Percentiles rank a stretch among this genome's conserved stretches.
phyloP scores from a whole-genome alignment of 306 rosid genomes.

The Vigna radiata region DNA sequence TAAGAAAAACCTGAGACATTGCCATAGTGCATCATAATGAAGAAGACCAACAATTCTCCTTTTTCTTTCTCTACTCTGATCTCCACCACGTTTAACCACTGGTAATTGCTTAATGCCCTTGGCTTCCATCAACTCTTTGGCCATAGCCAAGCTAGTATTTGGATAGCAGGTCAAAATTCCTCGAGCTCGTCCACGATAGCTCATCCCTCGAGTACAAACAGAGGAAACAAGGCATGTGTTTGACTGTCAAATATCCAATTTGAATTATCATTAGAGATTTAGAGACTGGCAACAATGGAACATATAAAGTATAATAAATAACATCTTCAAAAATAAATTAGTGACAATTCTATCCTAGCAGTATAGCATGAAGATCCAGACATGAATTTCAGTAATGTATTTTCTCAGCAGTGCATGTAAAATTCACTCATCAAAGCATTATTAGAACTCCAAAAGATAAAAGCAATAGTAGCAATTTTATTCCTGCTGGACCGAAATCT shows the following conservation, averaged over 20 bases:
- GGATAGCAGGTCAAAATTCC: conserved; percentile 88
- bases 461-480: not conserved
- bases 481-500: conserved; percentile 2
- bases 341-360: conserved; percentile 17
- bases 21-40: conserved; percentile 72
- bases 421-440: conserved; percentile 32
- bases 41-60: conserved; percentile 81
- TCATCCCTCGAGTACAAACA: conserved; percentile 84
- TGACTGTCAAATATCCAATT: conserved; percentile 57
- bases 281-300: conserved; percentile 2
- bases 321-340: conserved; percentile 26
- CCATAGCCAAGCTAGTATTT: conserved; percentile 75
- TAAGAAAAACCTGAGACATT: conserved; percentile 75
- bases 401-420: conserved; percentile 12
- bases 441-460: not conserved
- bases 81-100: conserved; percentile 75
- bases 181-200: conserved; percentile 80
- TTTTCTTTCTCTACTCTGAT: conserved; percentile 58
- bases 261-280: conserved; percentile 17
- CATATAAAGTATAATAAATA: conserved; percentile 3
- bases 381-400: conserved; percentile 29
- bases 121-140: conserved; percentile 98
- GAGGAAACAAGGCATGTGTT: conserved; percentile 75
- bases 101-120: conserved; percentile 91
- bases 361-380: conserved; percentile 7